Evolutionary conservation across 306 rosid species (phyloP).

Genomic region (Rosa chinensis): DNA sequence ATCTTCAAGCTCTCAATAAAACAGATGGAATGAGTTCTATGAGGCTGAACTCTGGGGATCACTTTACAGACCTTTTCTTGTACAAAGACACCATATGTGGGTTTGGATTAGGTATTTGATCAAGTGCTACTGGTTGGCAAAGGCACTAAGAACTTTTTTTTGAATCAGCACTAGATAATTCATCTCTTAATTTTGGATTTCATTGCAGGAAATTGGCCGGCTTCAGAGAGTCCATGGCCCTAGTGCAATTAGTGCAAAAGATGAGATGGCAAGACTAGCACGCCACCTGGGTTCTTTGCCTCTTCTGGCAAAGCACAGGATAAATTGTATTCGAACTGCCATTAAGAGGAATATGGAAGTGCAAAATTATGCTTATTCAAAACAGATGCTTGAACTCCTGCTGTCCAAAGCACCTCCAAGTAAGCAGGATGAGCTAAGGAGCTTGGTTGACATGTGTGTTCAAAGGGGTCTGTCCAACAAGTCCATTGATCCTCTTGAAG

Average conservation of each 20-base stretch:
- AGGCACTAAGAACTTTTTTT: background rate
- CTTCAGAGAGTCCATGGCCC: slow-evolving; percentile 86
- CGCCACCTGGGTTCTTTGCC: slow-evolving; percentile 98
- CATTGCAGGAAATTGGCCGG: slow-evolving; percentile 87
- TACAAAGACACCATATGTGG: background rate
- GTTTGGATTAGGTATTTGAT: background rate
- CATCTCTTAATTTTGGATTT: slow-evolving; percentile 15
- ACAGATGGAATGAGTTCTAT: slow-evolving; percentile 23
- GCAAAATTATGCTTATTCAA: slow-evolving; percentile 80
- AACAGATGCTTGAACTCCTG: slow-evolving; percentile 96
- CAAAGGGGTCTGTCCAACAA: slow-evolving; percentile 90
- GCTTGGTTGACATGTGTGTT: slow-evolving; percentile 81
- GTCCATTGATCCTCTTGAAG: slow-evolving; percentile 92
- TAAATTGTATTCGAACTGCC: slow-evolving; percentile 94
- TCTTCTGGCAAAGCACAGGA: slow-evolving; percentile 90
- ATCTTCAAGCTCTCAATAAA: slow-evolving; percentile 19
- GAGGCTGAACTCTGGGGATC: slow-evolving; percentile 5
- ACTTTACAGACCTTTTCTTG: background rate
- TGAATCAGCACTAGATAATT: background rate
- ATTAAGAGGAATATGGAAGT: slow-evolving; percentile 96
- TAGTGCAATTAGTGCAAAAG: slow-evolving; percentile 92
- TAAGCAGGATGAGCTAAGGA: slow-evolving; percentile 90
- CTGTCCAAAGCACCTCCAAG: slow-evolving; percentile 85
- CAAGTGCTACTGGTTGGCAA: background rate
- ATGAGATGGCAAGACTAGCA: slow-evolving; percentile 96